Evolutionary conservation across 257 asterid genomes (phyloP), one percentile per base, ranked within the genome.

Genomic region (Penstemon eatonii): DNA sequence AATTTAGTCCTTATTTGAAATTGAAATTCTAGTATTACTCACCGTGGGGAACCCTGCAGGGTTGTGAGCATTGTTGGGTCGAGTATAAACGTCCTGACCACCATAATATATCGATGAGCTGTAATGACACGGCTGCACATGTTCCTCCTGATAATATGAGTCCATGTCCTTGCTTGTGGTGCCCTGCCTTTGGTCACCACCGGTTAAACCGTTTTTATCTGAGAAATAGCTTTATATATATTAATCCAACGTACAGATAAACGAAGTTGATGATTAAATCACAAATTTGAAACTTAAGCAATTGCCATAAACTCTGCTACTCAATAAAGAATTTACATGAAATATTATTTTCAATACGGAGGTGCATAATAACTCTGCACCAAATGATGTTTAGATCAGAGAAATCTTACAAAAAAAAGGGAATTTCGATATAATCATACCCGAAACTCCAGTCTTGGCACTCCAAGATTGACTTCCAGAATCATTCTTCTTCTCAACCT

Each of bases 41-140:
- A 92, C 98, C 57, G 86, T 76, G 25, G 88, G 53, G 69, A 62
- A 63, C 18, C 33, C 33, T 25, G 33, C 59, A 3, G 91, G 77
- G 73, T 74, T 81, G 74, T 89, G 81, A 36, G 82, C 69, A 65
- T 54, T 73, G 77, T 85, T 80, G 33, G 98, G 96, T 4, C 58
- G 80, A 69, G 86, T 60, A 70, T 89, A 89, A 47, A 87, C 73
- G 56, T 89, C 98, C 73, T 84, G 98, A 18, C 95, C 98, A 6
- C 98, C 98, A 38, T 92, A 92, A 88, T 87, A 89, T 63, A 92
- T 84, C 0, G 98, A 92, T 11, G 98, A 92, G 81, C 90, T 86
- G 74, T 85, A 85, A 64, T 80, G 89, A 69, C 81, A 89, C 0
- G 96, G 96, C 66, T 80, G 87, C 10, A 60, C 62, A 46, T 84